Evolutionary conservation across 2,329 filamentous ascomycete genomes (phyloP).

Genomic region (Nigrograna mackinnonii): DNA sequence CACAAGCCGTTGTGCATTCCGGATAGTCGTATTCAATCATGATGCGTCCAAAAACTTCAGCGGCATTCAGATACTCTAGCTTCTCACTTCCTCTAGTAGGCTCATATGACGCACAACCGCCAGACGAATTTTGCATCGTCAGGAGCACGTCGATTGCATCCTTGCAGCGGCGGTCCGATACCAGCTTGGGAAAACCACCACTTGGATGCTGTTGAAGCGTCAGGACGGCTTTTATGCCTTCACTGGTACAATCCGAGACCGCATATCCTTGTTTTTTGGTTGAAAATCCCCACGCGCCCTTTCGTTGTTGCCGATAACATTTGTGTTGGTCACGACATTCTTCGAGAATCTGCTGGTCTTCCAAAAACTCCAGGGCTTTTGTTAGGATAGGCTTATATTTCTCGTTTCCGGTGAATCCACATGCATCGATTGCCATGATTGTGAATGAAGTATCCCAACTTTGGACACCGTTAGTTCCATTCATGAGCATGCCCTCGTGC

Average conservation of each 20-base stretch:
- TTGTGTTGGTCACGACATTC: constrained; percentile 75
- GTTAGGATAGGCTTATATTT: constrained; percentile 82
- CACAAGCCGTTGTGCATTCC: constrained; percentile 93
- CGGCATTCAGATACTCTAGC: constrained; percentile 87
- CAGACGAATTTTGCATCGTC: constrained; percentile 85
- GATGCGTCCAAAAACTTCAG: constrained; percentile 94
- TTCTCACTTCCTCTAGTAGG: constrained; percentile 74
- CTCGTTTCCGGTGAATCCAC: constrained; percentile 75
- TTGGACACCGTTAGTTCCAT: constrained; percentile 98
- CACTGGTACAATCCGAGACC: constrained; percentile 91
- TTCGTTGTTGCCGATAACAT: constrained; percentile 87
- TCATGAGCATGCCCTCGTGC: constrained; percentile 87
- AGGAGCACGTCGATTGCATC: constrained; percentile 90
- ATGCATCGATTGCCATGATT: constrained; percentile 80
- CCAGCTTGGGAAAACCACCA: constrained; percentile 65
- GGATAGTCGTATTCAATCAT: constrained; percentile 99
- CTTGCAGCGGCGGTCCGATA: constrained; percentile 78
- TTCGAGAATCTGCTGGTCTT: constrained; percentile 87
- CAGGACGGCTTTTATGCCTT: constrained; percentile 85
- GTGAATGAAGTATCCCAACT: constrained; percentile 94
- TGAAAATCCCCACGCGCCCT: constrained; percentile 96
- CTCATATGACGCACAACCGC: constrained; percentile 91
- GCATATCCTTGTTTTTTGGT: constrained; percentile 91
- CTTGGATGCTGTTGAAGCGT: constrained; percentile 74
- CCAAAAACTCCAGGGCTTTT: constrained; percentile 82